Base-by-base conservation (phyloP, 106 monocot species). In the Chionographis japonica region DNA sequence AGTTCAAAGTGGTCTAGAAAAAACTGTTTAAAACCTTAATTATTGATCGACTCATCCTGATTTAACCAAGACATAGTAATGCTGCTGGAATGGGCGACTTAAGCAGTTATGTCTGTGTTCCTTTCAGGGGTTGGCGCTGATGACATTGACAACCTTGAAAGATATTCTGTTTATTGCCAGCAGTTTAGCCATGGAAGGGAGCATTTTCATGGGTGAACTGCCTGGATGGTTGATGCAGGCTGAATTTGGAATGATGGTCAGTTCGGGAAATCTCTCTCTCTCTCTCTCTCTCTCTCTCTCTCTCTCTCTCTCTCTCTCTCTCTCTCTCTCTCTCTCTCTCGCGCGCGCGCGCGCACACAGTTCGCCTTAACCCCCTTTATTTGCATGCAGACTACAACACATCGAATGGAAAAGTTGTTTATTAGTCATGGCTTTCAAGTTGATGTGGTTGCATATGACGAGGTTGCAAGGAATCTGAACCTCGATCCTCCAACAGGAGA, bases 151-250 rank as follows among this genome's bases (percentile, higher is more conserved):
- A 35, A 67, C 61, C 1, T 79, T 95, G 50, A 61, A 76, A 18
- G 76, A 85, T 50, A 65, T 95, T 12, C 80, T 95, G 58, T 72
- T 59, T 55, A 9, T 80, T 18, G 66, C 89, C 12, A 75, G 92
- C 68, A 87, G 82, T 66, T 84, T 92, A 66, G 89, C 89, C 73
- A 91, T 78, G 80, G 86, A 89, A 87, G 95, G 86, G 50, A 80
- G 81, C 74, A 81, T 74, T 72, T 74, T 97, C 61, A 55, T 92
- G 49, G 92, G 92, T 68, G 89, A 89, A 73, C 50, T 97, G 50
- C 86, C 80, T 61, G 27, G 17, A 19, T 72, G 66, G 67, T 70
- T 85, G 54, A 8, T 81, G 6, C 71, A 72, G 57, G 35, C 69
- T 35, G 72, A 69, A 74, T 13, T 39, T 56, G 65, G 52, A 65